Conservation (phyloP, 2,329 filamentous ascomycete genomes). For the Ascochyta rabiei region DNA sequence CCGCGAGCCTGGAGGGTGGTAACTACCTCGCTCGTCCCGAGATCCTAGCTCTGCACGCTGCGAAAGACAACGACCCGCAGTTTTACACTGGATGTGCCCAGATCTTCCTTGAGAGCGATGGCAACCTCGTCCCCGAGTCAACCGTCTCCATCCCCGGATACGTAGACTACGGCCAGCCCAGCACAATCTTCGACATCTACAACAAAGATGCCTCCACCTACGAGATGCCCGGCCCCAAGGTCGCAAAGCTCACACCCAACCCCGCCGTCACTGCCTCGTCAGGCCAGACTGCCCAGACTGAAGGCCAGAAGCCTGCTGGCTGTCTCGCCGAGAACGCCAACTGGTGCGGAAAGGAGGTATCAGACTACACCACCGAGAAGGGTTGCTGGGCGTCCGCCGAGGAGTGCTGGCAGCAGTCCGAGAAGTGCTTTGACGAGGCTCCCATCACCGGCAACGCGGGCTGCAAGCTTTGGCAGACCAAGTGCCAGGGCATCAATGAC, state of each 20-base stretch:
- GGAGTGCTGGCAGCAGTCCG: conserved; percentile 62
- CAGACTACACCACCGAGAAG: conserved; percentile 59
- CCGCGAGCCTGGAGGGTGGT: conserved; percentile 65
- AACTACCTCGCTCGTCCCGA: conserved; percentile 76
- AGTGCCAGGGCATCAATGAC: conserved; percentile 59
- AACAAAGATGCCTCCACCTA: conserved; percentile 50
- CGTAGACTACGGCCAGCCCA: conserved; percentile 59
- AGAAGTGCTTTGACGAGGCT: conserved; percentile 64
- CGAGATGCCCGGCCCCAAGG: conserved; percentile 62
- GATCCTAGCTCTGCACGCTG: conserved; percentile 71
- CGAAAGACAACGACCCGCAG: conserved; percentile 62
- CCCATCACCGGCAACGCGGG: conserved; percentile 64
- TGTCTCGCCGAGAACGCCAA: conserved; percentile 72
- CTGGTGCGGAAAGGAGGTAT: conserved; percentile 71
- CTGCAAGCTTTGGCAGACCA: conserved; percentile 67
- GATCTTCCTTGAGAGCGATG: conserved; percentile 64
- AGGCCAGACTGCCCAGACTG: conserved; percentile 44
- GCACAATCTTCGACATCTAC: conserved; percentile 71
- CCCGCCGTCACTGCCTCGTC: conserved; percentile 15
- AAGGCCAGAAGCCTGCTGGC: conserved; percentile 60
- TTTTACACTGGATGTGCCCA: conserved; percentile 77
- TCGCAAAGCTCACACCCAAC: conserved; percentile 55
- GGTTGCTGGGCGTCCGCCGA: conserved; percentile 63
- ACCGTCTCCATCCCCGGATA: conserved; percentile 72
- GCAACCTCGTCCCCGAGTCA: conserved; percentile 56